Conservation (phyloP, 768 basidiomycete species). For the Kondoa malvinella region DNA sequence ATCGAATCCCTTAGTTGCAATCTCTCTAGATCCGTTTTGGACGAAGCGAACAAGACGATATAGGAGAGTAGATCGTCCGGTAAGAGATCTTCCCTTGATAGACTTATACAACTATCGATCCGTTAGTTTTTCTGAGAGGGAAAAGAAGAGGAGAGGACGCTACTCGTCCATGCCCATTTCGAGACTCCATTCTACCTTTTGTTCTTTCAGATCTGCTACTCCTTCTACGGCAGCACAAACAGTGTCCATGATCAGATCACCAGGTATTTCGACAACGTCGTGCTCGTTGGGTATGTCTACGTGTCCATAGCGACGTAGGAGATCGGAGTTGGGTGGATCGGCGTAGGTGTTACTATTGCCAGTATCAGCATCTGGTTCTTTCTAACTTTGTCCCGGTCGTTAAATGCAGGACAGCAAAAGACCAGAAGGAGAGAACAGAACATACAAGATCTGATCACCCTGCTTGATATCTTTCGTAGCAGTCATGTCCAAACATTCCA, state of each 20-base stretch:
- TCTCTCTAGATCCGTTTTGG: slow-evolving; percentile 45
- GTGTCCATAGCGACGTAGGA: slow-evolving; percentile 86
- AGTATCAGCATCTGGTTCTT: no score
- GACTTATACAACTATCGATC: slow-evolving; percentile 39
- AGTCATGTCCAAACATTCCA: slow-evolving; percentile 55
- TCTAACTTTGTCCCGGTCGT: not conserved
- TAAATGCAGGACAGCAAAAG: no score
- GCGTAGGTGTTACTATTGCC: slow-evolving; percentile 86
- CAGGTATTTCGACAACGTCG: slow-evolving; percentile 26
- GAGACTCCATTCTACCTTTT: slow-evolving; percentile 82
- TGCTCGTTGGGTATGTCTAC: slow-evolving; percentile 44
- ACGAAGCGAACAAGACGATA: slow-evolving; percentile 45
- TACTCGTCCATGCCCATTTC: slow-evolving; percentile 81
- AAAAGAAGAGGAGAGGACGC: not conserved
- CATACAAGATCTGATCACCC: slow-evolving; percentile 72
- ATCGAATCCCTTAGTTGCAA: slow-evolving; percentile 47
- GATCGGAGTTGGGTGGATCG: slow-evolving; percentile 76
- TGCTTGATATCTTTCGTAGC: slow-evolving; percentile 53
- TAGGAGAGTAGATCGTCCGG: slow-evolving; percentile 49
- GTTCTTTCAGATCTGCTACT: slow-evolving; percentile 27
- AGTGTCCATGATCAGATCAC: slow-evolving; percentile 26
- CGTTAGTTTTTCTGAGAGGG: not conserved
- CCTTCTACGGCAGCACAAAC: slow-evolving; percentile 25
- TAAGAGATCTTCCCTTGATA: slow-evolving; percentile 39
- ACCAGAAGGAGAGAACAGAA: not conserved